Evolutionary conservation across 805 yeast genomes (phyloP).

Genomic region (Wickerhamomyces alni): DNA sequence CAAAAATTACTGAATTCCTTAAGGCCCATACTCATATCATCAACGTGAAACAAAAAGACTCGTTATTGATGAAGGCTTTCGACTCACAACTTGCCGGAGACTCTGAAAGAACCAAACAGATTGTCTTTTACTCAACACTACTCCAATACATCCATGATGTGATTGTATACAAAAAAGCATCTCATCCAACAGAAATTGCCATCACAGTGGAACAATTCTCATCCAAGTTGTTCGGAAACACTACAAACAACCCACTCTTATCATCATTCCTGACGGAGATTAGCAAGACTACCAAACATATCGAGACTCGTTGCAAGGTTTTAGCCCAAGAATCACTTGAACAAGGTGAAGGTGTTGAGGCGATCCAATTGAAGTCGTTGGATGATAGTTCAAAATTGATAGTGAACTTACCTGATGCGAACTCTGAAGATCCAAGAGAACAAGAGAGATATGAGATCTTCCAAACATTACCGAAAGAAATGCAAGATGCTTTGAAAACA

Average conservation of each 20-base stretch:
- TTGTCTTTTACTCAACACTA: conserved; percentile 75
- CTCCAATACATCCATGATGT: conserved; percentile 60
- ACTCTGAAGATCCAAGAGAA: conserved; percentile 39
- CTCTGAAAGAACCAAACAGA: conserved; percentile 45
- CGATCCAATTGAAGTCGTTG: conserved; percentile 81
- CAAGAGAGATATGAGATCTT: conserved; percentile 46
- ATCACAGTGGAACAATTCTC: conserved; percentile 63
- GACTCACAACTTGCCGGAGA: conserved; percentile 70
- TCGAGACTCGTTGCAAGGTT: conserved; percentile 65
- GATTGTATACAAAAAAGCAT: conserved; percentile 29
- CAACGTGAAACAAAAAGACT: conserved; percentile 82
- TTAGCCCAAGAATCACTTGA: conserved; percentile 45
- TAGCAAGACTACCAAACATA: conserved; percentile 67
- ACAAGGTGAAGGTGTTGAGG: conserved; percentile 48
- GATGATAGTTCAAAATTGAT: conserved; percentile 77
- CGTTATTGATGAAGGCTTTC: conserved; percentile 88
- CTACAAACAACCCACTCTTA: conserved; percentile 49
- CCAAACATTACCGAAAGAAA: conserved; percentile 46
- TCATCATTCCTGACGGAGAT: conserved; percentile 71
- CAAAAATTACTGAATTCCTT: conserved; percentile 46
- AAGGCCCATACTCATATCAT: conserved; percentile 58
- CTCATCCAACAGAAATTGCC: conserved; percentile 27
- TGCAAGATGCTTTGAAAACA: conserved; percentile 75
- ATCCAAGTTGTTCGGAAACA: conserved; percentile 41
- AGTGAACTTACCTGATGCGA: conserved; percentile 60